phyloP scores from a whole-genome alignment of 345 rosid genomes.

The Pelargonium nanum region DNA sequence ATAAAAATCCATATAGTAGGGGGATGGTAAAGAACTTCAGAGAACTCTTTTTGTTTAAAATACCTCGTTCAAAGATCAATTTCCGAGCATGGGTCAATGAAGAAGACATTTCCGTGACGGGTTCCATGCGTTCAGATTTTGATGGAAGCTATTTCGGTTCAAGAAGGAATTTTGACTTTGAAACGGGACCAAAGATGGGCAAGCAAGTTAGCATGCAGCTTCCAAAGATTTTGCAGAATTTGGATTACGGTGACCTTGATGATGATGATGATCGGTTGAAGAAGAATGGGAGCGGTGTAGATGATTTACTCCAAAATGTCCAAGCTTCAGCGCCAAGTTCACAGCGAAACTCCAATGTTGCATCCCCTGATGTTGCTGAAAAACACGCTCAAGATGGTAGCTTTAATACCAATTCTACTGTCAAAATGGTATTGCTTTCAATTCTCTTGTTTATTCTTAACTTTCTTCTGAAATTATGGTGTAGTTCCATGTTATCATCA shows the following conservation, averaged over 20 bases:
- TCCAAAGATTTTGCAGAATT: slow-evolving; percentile 34
- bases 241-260: slow-evolving; percentile 24
- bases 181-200: slow-evolving; percentile 31
- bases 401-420: background rate
- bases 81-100: slow-evolving; percentile 48
- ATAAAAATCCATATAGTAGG: slow-evolving; percentile 46
- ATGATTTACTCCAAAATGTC: background rate
- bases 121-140: slow-evolving; percentile 21
- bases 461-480: too few relatives aligned
- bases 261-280: slow-evolving; percentile 27
- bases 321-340: background rate
- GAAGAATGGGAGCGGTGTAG: slow-evolving; percentile 16
- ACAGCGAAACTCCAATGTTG: background rate
- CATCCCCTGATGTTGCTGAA: background rate
- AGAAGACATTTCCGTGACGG: slow-evolving; percentile 18
- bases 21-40: slow-evolving; percentile 37
- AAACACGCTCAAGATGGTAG: background rate
- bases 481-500: too few relatives aligned
- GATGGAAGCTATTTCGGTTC: slow-evolving; percentile 26
- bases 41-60: slow-evolving; percentile 38
- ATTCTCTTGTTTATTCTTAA: background rate
- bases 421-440: background rate
- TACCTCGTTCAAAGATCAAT: slow-evolving; percentile 45
- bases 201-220: slow-evolving; percentile 19
- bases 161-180: slow-evolving; percentile 36